A percentile compares a stretch with the other conserved stretches of the same genome.
These are phyloP conservation scores for Pythium chondricola DNA, from an alignment of 352 stramenopile species.

Conservation along the genomic window DNA sequence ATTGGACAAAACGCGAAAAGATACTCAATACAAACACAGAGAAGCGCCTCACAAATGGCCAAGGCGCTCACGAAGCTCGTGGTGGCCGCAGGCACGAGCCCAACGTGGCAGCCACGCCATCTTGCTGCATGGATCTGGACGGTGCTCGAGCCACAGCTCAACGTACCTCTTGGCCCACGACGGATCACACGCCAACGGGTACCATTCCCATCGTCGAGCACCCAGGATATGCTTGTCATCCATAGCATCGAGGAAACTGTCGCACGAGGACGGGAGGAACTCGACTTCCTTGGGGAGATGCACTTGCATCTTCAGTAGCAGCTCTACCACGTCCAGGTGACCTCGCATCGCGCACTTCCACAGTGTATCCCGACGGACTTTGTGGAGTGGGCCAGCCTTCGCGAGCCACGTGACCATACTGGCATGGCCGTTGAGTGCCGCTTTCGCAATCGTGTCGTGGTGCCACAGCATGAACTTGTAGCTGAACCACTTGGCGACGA, in stretches of 20 bases:
- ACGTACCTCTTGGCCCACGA: conserved; percentile 2
- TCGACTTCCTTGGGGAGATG: conserved; percentile 1
- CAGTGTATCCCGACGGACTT: background rate
- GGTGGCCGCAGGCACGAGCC: background rate
- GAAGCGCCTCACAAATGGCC: background rate
- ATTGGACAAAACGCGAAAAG: background rate
- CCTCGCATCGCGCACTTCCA: conserved; percentile 8
- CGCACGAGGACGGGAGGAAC: conserved; percentile 2
- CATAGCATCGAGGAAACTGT: conserved; percentile 3
- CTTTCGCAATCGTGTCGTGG: conserved; percentile 5
- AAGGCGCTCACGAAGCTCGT: background rate
- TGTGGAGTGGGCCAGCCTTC: conserved; percentile 4
- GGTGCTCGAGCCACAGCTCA: conserved; percentile 2
- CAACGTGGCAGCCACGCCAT: conserved; percentile 4
- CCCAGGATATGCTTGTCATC: background rate
- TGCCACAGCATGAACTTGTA: conserved; percentile 12
- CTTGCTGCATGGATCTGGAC: background rate
- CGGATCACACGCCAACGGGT: conserved; percentile 6
- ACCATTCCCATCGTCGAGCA: background rate
- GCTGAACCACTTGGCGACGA: conserved; percentile 6
- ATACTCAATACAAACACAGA: background rate
- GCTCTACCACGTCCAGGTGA: conserved; percentile 5
- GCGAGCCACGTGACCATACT: conserved; percentile 6
- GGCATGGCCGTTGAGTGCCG: conserved; percentile 1
- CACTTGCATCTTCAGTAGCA: background rate